Percentiles rank a stretch among this genome's conserved stretches.
Evolutionary conservation across 257 asterid species (phyloP).

Genomic region (Solanum dulcamara): DNA sequence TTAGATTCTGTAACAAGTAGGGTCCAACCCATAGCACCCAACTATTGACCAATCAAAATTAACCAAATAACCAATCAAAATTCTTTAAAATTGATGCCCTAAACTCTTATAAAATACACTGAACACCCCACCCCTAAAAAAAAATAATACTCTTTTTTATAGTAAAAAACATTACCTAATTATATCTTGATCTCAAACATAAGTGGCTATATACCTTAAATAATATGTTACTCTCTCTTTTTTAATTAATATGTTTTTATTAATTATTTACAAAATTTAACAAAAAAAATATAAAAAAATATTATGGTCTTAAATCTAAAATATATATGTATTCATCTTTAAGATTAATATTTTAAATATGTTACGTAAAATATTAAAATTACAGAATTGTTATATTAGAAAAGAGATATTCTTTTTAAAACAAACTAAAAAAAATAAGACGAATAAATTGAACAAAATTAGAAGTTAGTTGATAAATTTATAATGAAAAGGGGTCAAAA

Average conservation of each 20-base stretch:
- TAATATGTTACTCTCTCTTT: neutral
- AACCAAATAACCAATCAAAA: neutral
- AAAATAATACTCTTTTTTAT: neutral
- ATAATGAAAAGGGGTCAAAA: too few relatives aligned
- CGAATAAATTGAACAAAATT: too few relatives aligned
- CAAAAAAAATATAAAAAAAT: neutral
- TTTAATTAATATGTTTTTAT: neutral
- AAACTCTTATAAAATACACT: neutral
- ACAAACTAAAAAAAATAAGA: too few relatives aligned
- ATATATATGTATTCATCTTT: neutral
- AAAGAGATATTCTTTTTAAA: accelerated
- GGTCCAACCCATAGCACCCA: neutral
- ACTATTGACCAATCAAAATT: neutral
- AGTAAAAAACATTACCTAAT: neutral
- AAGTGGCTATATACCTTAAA: neutral
- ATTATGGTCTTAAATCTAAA: neutral
- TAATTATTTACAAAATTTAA: neutral
- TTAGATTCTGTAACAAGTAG: neutral
- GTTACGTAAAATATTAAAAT: neutral
- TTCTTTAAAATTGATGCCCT: neutral
- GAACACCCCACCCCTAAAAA: neutral
- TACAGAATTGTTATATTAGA: neutral
- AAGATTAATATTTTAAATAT: neutral
- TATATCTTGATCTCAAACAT: too few relatives aligned
- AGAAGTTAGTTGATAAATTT: neutral